Conservation (phyloP, 2,329 filamentous ascomycete genomes). For the Phialocephala subalpina region DNA sequence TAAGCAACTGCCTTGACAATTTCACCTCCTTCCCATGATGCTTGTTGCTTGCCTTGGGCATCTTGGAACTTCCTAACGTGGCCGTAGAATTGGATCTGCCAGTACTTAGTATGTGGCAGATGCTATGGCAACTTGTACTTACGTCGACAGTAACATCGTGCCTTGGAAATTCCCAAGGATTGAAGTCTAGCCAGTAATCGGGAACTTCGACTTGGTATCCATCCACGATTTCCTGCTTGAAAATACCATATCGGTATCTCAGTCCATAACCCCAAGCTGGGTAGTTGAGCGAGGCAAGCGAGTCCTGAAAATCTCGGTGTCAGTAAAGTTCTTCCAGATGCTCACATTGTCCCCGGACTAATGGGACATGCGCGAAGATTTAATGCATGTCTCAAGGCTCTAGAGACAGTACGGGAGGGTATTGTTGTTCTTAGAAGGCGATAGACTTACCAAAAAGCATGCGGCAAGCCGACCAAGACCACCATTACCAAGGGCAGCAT, state of each 20-base stretch:
- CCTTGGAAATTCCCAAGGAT: conserved; percentile 97
- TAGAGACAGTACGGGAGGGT: too few species aligned
- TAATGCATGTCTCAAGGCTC: too few species aligned
- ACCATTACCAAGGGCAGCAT: conserved; percentile 95
- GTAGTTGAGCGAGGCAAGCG: conserved; percentile 91
- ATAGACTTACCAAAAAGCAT: conserved; percentile 73
- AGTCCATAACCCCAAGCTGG: conserved; percentile 98
- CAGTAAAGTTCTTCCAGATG: too few species aligned
- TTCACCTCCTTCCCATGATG: conserved; percentile 91
- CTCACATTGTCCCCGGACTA: too few species aligned
- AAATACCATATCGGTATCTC: conserved; percentile 95
- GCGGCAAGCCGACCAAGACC: conserved; percentile 93
- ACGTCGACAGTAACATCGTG: conserved; percentile 94
- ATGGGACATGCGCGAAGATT: too few species aligned
- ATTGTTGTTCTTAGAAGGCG: too few species aligned
- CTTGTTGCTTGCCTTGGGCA: conserved; percentile 76
- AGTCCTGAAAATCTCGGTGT: conserved; percentile 60
- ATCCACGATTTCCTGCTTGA: conserved; percentile 99
- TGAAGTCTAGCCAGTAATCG: conserved; percentile 99
- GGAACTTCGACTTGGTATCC: conserved; percentile 98
- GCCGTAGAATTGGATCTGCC: conserved; percentile 88
- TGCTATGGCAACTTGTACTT: conserved; percentile 42
- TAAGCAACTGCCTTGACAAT: conserved; percentile 92
- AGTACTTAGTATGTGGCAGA: conserved; percentile 25
- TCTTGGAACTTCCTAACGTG: conserved; percentile 79